Percentiles rank a stretch among this genome's conserved stretches.
Conservation (phyloP, 2,329 filamentous ascomycete genomes). For the Aspergillus puulaauensis region DNA sequence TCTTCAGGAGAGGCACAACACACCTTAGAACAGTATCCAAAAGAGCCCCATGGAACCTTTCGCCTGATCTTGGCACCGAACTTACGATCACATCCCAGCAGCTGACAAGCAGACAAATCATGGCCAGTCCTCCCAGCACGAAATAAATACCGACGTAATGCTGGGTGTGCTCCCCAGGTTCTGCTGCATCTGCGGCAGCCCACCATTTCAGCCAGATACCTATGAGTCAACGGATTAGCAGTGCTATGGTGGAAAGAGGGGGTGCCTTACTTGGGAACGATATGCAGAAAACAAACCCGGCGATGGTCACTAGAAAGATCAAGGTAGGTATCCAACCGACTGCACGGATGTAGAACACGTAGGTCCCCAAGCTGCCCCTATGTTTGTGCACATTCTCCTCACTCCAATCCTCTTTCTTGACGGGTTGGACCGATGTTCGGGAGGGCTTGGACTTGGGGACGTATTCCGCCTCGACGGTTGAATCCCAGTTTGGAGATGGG, state of each 20-base stretch:
- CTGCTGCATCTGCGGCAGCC: conserved; percentile 37
- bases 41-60: conserved; percentile 49
- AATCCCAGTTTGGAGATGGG: conserved; percentile 31
- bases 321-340: conserved; percentile 37
- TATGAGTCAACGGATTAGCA: conserved; percentile 8
- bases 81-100: conserved; percentile 50
- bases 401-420: conserved; percentile 2
- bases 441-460: not conserved
- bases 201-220: conserved; percentile 46
- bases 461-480: not conserved
- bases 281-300: conserved; percentile 41
- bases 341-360: conserved; percentile 39
- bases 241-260: too few relatives aligned
- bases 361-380: conserved; percentile 42
- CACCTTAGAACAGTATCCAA: conserved; percentile 50
- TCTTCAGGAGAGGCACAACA: too few relatives aligned
- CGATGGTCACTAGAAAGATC: conserved; percentile 39
- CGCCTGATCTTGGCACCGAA: conserved; percentile 54
- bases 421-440: not conserved
- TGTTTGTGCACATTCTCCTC: conserved; percentile 26
- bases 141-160: conserved; percentile 42
- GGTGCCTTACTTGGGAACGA: conserved; percentile 38
- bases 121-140: conserved; percentile 38
- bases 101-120: conserved; percentile 33
- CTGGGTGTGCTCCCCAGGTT: conserved; percentile 32